Conservation (phyloP, 2,329 filamentous ascomycete genomes). For the Colletotrichum magnum region DNA sequence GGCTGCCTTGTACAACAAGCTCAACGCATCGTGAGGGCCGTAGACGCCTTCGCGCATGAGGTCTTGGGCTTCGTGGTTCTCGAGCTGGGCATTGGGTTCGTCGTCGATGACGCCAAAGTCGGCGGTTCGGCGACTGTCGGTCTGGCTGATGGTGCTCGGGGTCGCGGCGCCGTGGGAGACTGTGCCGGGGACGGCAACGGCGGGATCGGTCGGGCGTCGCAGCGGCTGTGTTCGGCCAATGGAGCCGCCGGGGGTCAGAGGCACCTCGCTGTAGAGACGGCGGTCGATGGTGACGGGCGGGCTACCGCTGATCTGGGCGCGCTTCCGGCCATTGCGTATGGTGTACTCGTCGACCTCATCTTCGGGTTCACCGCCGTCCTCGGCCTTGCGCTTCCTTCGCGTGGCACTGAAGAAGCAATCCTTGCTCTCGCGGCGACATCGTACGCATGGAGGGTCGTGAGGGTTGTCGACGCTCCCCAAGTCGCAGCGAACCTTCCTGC, state of each 20-base stretch:
- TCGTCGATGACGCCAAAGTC: conserved; percentile 59
- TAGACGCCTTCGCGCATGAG: conserved; percentile 83
- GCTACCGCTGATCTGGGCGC: conserved; percentile 65
- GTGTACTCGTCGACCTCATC: conserved; percentile 74
- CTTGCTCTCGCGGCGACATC: conserved; percentile 95
- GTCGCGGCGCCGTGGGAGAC: conserved; percentile 48
- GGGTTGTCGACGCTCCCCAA: conserved; percentile 89
- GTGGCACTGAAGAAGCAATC: conserved; percentile 98
- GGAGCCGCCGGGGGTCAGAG: conserved; percentile 76
- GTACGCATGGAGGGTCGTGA: conserved; percentile 91
- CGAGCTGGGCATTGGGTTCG: conserved; percentile 72
- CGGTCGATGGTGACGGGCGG: conserved; percentile 60
- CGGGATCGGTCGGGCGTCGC: conserved; percentile 68
- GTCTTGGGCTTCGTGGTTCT: conserved; percentile 75
- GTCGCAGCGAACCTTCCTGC: conserved; percentile 74
- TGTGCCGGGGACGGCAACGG: conserved; percentile 20
- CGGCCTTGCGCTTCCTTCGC: conserved; percentile 88
- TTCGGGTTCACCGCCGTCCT: conserved; percentile 64
- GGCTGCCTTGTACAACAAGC: conserved; percentile 90
- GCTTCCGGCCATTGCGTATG: conserved; percentile 80
- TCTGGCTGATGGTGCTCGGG: conserved; percentile 49
- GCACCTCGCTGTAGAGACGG: conserved; percentile 65
- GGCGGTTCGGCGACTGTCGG: conserved; percentile 46
- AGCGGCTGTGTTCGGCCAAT: conserved; percentile 77
- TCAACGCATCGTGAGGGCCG: conserved; percentile 92